Evolutionary conservation across 1,139 yeast genomes (phyloP).

Genomic region (Kazachstania sp.): DNA sequence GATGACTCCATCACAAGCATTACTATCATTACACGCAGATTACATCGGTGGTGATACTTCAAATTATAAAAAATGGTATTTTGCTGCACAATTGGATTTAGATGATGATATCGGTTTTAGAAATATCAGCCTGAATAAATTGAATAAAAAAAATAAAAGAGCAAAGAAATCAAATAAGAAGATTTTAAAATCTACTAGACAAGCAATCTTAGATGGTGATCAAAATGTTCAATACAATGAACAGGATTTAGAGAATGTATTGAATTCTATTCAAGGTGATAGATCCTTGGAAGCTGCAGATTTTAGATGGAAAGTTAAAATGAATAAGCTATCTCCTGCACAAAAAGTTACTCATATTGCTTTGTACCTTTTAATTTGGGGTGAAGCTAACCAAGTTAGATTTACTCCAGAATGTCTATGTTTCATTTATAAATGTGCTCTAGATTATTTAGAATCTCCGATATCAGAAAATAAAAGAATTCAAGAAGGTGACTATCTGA

Average conservation of each 20-base stretch:
- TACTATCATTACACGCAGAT: constrained; percentile 88
- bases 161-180: constrained; percentile 53
- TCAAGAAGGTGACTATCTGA: constrained; percentile 92
- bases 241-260: constrained; percentile 39
- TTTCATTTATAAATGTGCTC: constrained; percentile 88
- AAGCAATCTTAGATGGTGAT: constrained; percentile 2
- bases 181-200: constrained; percentile 35
- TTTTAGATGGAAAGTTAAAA: constrained; percentile 71
- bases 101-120: constrained; percentile 76
- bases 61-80: constrained; percentile 91
- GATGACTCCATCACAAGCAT: constrained; percentile 94
- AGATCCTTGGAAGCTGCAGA: constrained; percentile 74
- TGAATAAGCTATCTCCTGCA: constrained; percentile 58
- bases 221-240: constrained; percentile 31
- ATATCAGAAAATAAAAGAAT: constrained; percentile 84
- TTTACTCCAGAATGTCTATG: constrained; percentile 90
- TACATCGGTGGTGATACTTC: constrained; percentile 93
- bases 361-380: constrained; percentile 87
- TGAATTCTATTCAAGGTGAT: constrained; percentile 79
- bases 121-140: constrained; percentile 71
- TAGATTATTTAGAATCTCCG: constrained; percentile 78
- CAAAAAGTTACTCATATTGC: constrained; percentile 90
- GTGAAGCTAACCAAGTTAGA: constrained; percentile 96
- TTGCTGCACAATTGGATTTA: constrained; percentile 82
- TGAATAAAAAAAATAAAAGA: constrained; percentile 45